Conservation (phyloP, 192 early-diverging fungal genomes). For the Backusella tarrabulga region DNA sequence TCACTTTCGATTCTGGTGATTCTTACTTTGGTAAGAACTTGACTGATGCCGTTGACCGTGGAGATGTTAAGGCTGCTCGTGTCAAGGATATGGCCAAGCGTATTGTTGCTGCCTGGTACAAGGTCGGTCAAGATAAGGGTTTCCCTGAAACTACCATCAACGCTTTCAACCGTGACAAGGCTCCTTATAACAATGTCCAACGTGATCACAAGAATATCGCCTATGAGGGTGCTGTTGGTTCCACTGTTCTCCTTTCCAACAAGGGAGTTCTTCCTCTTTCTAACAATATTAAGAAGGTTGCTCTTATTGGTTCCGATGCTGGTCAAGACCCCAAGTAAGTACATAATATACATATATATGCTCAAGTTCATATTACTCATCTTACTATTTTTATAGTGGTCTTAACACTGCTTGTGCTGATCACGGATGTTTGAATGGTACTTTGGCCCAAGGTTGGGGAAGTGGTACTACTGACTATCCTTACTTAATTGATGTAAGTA, state of each 20-base stretch:
- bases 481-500: slow-evolving; percentile 29
- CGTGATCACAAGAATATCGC: slow-evolving; percentile 10
- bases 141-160: slow-evolving; percentile 19
- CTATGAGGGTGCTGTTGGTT: slow-evolving; percentile 23
- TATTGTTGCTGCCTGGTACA: slow-evolving; percentile 36
- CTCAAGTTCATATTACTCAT: not conserved
- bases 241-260: slow-evolving; percentile 14
- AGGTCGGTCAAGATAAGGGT: slow-evolving; percentile 24
- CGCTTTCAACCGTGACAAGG: not conserved
- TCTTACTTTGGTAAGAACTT: slow-evolving; percentile 31
- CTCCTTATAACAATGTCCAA: slow-evolving; percentile 21
- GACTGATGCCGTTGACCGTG: slow-evolving; percentile 9
- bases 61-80: not conserved
- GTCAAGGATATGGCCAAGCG: slow-evolving; percentile 21
- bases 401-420: slow-evolving; percentile 14
- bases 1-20: slow-evolving; percentile 15
- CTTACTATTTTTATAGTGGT: not conserved
- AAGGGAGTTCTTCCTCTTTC: slow-evolving; percentile 12
- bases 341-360: not conserved
- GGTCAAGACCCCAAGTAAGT: slow-evolving; percentile 19
- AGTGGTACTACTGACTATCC: slow-evolving; percentile 26
- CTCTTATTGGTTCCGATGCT: slow-evolving; percentile 33
- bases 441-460: slow-evolving; percentile 30
- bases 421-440: slow-evolving; percentile 19
- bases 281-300: not conserved